Conservation (phyloP, 176 grass and related monocot genomes). For the Phragmites australis region DNA sequence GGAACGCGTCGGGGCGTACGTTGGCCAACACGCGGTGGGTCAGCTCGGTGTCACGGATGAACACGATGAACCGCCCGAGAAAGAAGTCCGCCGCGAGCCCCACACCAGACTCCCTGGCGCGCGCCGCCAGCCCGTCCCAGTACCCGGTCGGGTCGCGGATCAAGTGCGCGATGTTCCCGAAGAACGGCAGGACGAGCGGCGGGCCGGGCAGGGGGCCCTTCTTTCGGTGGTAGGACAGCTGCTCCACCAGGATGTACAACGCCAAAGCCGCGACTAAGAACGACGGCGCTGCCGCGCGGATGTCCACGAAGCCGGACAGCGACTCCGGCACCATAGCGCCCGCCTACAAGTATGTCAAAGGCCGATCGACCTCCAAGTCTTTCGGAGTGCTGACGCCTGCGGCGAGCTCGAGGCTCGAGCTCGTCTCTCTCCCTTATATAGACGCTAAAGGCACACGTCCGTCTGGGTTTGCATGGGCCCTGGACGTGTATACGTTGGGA, state of each 20-base stretch:
- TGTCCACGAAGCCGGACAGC: background rate
- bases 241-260: constrained; percentile 45
- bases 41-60: constrained; percentile 70
- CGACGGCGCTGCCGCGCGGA: constrained; percentile 34
- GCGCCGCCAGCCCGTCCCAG: constrained; percentile 56
- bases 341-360: too few relatives aligned
- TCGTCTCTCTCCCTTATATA: too few relatives aligned
- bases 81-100: constrained; percentile 65
- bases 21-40: constrained; percentile 65
- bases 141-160: constrained; percentile 48
- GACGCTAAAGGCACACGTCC: too few relatives aligned
- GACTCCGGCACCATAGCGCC: background rate
- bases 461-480: too few relatives aligned
- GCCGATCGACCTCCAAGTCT: too few relatives aligned
- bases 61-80: constrained; percentile 60
- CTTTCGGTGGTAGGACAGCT: constrained; percentile 60
- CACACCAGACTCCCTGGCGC: constrained; percentile 40
- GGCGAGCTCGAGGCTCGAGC: too few relatives aligned
- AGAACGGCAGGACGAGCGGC: constrained; percentile 51
- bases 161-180: constrained; percentile 50
- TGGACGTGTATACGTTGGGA: too few relatives aligned
- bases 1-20: constrained; percentile 78
- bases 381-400: too few relatives aligned
- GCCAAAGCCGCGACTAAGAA: constrained; percentile 10
- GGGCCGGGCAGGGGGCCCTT: constrained; percentile 58